phyloP scores from a whole-genome alignment of 2,329 filamentous ascomycete genomes.

The Curvularia lunata region DNA sequence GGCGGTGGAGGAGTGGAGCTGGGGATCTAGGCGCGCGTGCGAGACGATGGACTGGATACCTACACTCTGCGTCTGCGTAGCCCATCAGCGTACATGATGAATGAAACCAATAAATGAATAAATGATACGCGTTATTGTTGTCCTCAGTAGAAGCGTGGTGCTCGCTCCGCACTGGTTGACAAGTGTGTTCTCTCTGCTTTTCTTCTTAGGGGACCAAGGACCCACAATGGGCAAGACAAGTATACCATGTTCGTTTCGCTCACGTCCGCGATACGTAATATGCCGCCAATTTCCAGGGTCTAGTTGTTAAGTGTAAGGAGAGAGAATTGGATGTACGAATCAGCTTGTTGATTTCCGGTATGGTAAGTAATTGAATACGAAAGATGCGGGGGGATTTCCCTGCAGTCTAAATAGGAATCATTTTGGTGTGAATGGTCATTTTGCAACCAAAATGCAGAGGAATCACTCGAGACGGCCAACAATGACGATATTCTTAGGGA shows the following conservation, averaged over 20 bases:
- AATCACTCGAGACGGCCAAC: not conserved
- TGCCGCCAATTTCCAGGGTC: no score
- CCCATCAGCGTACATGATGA: constrained; percentile 9
- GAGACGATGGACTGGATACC: no score
- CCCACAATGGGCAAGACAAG: not conserved
- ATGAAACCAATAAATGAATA: not conserved
- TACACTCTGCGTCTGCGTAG: constrained; percentile 19
- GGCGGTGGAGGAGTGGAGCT: constrained; percentile 26
- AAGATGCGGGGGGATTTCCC: no score
- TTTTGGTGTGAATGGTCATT: not conserved
- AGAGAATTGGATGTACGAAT: no score
- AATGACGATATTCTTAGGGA: not conserved
- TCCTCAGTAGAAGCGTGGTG: not conserved
- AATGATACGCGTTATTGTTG: not conserved
- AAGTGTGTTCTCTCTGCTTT: not conserved
- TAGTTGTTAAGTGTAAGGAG: no score
- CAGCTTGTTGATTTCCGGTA: no score
- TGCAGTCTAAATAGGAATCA: no score
- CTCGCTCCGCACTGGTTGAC: no score
- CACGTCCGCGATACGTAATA: no score
- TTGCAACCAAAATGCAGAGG: not conserved
- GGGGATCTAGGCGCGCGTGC: constrained; percentile 36
- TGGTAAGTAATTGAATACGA: no score
- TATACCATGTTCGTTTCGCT: no score
- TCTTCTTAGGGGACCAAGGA: not conserved